Conservation (phyloP, 176 grass and related monocot genomes). For the Bothriochloa decipiens region DNA sequence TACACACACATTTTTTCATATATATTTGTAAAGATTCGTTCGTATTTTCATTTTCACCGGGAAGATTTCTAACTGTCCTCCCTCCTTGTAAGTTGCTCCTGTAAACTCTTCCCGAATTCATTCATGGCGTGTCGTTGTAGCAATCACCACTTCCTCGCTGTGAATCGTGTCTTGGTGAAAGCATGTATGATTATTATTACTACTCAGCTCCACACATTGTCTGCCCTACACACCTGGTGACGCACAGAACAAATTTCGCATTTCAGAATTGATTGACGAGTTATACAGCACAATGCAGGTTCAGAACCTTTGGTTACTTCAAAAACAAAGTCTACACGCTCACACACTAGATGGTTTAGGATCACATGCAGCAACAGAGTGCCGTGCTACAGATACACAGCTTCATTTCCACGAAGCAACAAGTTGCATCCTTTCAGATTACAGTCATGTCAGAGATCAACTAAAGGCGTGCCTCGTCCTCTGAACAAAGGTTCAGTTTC, state of each 20-base stretch:
- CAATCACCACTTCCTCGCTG: not conserved
- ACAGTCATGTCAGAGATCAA: not conserved
- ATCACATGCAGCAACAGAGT: slow-evolving; percentile 13
- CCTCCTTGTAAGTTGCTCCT: slow-evolving; percentile 10
- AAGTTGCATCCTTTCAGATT: not conserved
- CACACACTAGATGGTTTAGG: not conserved
- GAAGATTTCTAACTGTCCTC: slow-evolving; percentile 9
- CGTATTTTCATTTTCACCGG: not conserved
- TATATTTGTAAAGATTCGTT: not conserved
- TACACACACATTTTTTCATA: not conserved
- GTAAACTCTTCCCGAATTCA: slow-evolving; percentile 20
- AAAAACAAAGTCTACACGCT: not conserved
- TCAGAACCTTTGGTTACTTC: not conserved
- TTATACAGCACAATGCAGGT: slow-evolving; percentile 5
- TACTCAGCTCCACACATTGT: not conserved
- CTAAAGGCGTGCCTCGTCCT: not conserved
- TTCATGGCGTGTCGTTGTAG: slow-evolving; percentile 2
- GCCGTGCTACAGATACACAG: slow-evolving; percentile 19
- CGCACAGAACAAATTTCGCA: slow-evolving; percentile 10
- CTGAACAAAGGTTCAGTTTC: not conserved
- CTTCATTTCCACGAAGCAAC: slow-evolving; percentile 4
- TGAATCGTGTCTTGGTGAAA: not conserved
- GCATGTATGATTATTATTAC: not conserved
- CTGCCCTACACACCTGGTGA: not conserved
- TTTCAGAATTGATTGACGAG: not conserved